Evolutionary conservation across 345 rosid species (phyloP).

Genomic region (Pistacia integerrima): DNA sequence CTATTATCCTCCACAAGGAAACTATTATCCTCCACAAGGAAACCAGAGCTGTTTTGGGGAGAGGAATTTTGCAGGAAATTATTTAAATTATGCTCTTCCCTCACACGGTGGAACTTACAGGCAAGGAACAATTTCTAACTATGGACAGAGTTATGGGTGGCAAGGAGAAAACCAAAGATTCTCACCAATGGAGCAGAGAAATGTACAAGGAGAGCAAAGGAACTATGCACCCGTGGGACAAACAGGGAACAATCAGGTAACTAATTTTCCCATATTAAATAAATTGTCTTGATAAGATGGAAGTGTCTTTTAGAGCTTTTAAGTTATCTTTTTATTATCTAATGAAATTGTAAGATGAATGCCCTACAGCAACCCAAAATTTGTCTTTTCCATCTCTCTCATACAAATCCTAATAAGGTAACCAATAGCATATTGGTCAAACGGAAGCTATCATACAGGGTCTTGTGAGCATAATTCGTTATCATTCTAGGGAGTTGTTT

Average conservation of each 20-base stretch:
- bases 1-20: no score
- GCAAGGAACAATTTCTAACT: no score
- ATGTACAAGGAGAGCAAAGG: constrained; percentile 44
- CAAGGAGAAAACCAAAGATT: no score
- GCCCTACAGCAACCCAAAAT: not conserved
- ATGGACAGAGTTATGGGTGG: no score
- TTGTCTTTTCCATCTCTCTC: not conserved
- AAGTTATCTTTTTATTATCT: not conserved
- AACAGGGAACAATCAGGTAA: constrained; percentile 45
- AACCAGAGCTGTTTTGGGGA: no score
- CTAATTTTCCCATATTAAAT: not conserved
- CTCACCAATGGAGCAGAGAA: constrained; percentile 48
- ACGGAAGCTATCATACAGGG: not conserved
- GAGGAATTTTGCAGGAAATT: no score
- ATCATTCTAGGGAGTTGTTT: not conserved
- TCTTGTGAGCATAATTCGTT: not conserved
- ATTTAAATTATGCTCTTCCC: no score
- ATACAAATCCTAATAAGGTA: not conserved
- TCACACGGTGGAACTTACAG: no score
- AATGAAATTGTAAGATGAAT: not conserved
- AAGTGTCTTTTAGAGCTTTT: not conserved
- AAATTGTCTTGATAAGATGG: not conserved
- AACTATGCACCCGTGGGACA: constrained; percentile 41
- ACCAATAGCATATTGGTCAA: not conserved
- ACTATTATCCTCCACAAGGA: no score